Evolutionary conservation across 192 early-diverging fungal species (phyloP), one percentile per base, ranked within the genome.

Genomic region (Mortierella antarctica): DNA sequence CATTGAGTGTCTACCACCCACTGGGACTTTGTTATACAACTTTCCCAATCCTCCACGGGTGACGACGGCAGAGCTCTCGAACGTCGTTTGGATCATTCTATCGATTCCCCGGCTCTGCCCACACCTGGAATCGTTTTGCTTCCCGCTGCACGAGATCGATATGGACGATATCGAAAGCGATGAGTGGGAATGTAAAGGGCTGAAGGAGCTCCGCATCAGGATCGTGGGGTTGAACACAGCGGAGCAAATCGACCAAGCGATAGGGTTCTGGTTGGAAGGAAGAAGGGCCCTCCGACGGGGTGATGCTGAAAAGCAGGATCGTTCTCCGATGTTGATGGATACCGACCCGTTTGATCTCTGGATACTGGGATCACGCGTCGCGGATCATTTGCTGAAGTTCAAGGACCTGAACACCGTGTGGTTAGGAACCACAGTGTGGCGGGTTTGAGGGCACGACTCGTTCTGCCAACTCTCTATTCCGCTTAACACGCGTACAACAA

Each of bases 61-160:
- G 3, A 31, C 31, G 31, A 31, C 31, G 31, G 31, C 31, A 3
- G 31, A 31, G 31, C 31, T 31, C 31, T 31, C 31, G 31, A 31
- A 31, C 31, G 31, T 3, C 1, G 31, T 31, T 31, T 62, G 61
- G 70, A 56, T 71, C 39, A 6, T 71, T 7, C 60, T 63, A 41
- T 7, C 56, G 23, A n/a, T 71, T 1, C 48, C 48, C 12, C 20
- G 17, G n/a, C 21, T n/a, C 2, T 71, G 70, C 15, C 20, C 40
- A 1, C 2, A 23, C 2, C 21, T 71, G 12, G 4, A 21, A 8
- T 23, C n/a, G 1, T 15, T 71, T 6, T 11, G 17, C 39, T 11
- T 71, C 6, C 70, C 60, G 13, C 10, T 15, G 51, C 58, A 62
- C 21, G 51, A 62, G 51, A 70, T 70, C 59, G 58, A 62, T 39